phyloP scores from a whole-genome alignment of 108 stramenopile genomes.

The Stephanodiscus triporus region DNA sequence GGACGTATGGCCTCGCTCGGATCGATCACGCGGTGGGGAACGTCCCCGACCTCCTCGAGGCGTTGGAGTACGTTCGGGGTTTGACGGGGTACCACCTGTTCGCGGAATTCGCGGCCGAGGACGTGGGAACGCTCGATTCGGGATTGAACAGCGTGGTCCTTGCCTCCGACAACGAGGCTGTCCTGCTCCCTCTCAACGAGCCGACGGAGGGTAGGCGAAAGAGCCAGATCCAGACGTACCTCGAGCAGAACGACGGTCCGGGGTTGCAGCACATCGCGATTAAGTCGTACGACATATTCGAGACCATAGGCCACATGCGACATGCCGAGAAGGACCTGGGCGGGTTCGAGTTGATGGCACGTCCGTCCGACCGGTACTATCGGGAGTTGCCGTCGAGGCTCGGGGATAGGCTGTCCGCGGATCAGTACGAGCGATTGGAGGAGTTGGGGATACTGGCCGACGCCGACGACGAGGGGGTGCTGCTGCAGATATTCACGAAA shows the following conservation, averaged over 20 bases:
- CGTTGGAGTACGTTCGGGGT: constrained; percentile 49
- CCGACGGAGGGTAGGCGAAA: constrained; percentile 75
- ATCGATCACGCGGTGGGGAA: constrained; percentile 82
- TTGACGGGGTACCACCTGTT: constrained; percentile 85
- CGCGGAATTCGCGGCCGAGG: constrained; percentile 86
- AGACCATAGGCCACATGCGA: constrained; percentile 71
- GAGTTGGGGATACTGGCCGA: constrained; percentile 85
- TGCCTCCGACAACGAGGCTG: constrained; percentile 61
- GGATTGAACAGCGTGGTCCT: constrained; percentile 88
- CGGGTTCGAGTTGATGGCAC: constrained; percentile 85
- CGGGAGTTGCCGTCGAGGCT: constrained; percentile 53
- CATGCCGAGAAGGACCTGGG: constrained; percentile 60
- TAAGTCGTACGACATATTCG: constrained; percentile 81
- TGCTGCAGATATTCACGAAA: constrained; percentile 88
- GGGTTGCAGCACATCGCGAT: constrained; percentile 91
- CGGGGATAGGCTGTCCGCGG: constrained; percentile 50
- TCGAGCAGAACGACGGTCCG: constrained; percentile 87
- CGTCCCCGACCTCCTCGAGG: constrained; percentile 59
- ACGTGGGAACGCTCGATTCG: constrained; percentile 86
- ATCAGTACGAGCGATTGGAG: constrained; percentile 59
- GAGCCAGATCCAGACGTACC: constrained; percentile 80
- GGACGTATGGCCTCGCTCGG: constrained; percentile 52
- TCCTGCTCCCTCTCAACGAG: constrained; percentile 87
- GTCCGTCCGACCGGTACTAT: constrained; percentile 79
- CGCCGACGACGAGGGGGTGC: constrained; percentile 85